These are phyloP conservation scores for Groenewaldozyma tartarivorans DNA, from an alignment of 805 yeast species.

Conservation along the genomic window DNA sequence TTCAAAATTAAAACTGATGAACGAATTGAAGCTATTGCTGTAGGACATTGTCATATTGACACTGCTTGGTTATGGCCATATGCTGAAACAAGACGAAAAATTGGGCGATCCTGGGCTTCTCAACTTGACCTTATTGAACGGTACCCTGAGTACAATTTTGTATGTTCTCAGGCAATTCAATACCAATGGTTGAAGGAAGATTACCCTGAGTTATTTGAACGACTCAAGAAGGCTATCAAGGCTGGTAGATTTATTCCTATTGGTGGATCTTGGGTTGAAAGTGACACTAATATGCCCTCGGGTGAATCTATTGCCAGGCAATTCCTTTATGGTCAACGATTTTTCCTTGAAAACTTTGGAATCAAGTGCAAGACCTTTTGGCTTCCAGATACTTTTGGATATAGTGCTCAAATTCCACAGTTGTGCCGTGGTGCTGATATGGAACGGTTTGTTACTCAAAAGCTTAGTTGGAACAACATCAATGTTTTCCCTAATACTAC, in stretches of 20 bases:
- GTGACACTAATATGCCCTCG: conserved; percentile 87
- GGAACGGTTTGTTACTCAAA: conserved; percentile 80
- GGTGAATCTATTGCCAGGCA: conserved; percentile 91
- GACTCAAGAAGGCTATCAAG: conserved; percentile 48
- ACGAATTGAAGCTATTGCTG: conserved; percentile 31
- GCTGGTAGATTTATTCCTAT: conserved; percentile 77
- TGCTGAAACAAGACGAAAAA: conserved; percentile 88
- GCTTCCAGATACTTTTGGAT: conserved; percentile 97
- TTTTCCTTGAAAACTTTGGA: conserved; percentile 73
- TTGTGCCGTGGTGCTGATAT: conserved; percentile 78
- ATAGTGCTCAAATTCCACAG: conserved; percentile 92
- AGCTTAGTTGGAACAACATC: conserved; percentile 93
- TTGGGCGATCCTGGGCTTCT: conserved; percentile 91
- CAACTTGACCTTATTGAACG: conserved; percentile 76
- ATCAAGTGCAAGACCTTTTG: conserved; percentile 68
- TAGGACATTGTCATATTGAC: conserved; percentile 95
- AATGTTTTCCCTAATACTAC: conserved; percentile 84
- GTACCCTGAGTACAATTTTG: conserved; percentile 90
- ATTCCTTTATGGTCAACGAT: conserved; percentile 82
- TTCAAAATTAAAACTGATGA: conserved; percentile 23
- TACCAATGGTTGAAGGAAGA: conserved; percentile 84
- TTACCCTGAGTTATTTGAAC: conserved; percentile 70
- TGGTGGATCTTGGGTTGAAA: conserved; percentile 98
- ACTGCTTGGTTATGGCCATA: conserved; percentile 99
- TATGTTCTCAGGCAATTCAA: conserved; percentile 94